Percentiles rank a stretch among this genome's conserved stretches.
These are phyloP conservation scores for Agapanthus africanus DNA, from an alignment of 106 monocot genomes.

Conservation along the genomic window DNA sequence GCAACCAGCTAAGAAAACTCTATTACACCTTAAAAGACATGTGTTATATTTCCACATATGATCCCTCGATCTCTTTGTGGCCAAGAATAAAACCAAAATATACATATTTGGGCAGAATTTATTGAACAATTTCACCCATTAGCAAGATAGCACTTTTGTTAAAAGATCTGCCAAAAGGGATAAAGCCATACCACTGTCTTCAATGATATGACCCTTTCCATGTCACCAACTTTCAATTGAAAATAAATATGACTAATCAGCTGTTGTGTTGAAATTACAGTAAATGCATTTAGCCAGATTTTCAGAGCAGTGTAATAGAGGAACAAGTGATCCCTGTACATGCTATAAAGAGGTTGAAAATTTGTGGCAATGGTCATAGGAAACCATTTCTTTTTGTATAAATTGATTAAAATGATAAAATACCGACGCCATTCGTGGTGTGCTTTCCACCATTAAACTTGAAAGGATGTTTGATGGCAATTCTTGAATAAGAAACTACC, in stretches of 20 bases:
- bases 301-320: not conserved
- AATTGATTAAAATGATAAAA: too few relatives aligned
- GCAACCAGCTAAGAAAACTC: not conserved
- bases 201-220: not conserved
- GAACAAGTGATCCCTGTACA: not conserved
- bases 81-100: too few relatives aligned
- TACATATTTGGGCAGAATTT: not conserved
- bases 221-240: not conserved
- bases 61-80: too few relatives aligned
- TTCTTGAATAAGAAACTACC: too few relatives aligned
- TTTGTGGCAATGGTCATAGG: not conserved
- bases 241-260: not conserved
- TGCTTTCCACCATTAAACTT: too few relatives aligned
- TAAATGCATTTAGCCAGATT: not conserved
- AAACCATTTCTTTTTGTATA: not conserved
- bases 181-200: not conserved
- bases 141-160: not conserved
- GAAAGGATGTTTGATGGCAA: too few relatives aligned
- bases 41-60: too few relatives aligned
- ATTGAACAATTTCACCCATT: not conserved
- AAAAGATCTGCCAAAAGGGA: not conserved
- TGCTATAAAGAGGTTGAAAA: not conserved
- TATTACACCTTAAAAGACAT: not conserved
- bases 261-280: not conserved
- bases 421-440: too few relatives aligned